A percentile compares a stretch with the other conserved stretches of the same genome.
Evolutionary conservation across 1,284 basidiomycete species (phyloP).

Genomic region (Omphalotus olearius): DNA sequence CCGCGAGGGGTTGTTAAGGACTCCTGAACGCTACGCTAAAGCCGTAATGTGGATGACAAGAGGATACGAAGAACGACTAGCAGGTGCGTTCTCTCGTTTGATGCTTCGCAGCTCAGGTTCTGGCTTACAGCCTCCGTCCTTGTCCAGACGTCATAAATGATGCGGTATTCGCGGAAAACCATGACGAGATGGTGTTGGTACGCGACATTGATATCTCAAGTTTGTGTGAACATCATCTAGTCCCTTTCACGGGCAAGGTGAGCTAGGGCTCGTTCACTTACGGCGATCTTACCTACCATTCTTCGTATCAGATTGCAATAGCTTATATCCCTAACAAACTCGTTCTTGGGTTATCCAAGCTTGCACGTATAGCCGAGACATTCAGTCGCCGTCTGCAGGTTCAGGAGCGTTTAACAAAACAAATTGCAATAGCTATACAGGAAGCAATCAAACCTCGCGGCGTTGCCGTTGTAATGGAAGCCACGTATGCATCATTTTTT

Average conservation of each 20-base stretch:
- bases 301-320: conserved; percentile 51
- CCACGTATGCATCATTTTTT: conserved; percentile 62
- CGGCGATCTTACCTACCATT: conserved; percentile 15
- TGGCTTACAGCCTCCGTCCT: neutral
- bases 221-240: conserved; percentile 97
- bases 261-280: conserved; percentile 10
- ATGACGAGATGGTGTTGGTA: conserved; percentile 99
- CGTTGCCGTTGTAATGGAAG: conserved; percentile 99
- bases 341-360: conserved; percentile 95
- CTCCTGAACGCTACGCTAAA: conserved; percentile 95
- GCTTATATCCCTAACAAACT: conserved; percentile 97
- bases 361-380: conserved; percentile 96
- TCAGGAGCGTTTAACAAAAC: conserved; percentile 96
- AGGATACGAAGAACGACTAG: conserved; percentile 94
- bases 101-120: conserved; percentile 9
- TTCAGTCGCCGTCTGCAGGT: conserved; percentile 96
- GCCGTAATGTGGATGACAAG: conserved; percentile 99
- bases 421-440: conserved; percentile 95
- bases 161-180: conserved; percentile 98
- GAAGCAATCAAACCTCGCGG: conserved; percentile 97
- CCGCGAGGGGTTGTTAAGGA: conserved; percentile 86
- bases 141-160: conserved; percentile 92
- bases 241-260: conserved; percentile 97
- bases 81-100: conserved; percentile 46
- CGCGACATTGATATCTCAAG: conserved; percentile 97